phyloP scores from a whole-genome alignment of 495 filamentous ascomycete genomes.

The Pyrenopolyporus hunteri region DNA sequence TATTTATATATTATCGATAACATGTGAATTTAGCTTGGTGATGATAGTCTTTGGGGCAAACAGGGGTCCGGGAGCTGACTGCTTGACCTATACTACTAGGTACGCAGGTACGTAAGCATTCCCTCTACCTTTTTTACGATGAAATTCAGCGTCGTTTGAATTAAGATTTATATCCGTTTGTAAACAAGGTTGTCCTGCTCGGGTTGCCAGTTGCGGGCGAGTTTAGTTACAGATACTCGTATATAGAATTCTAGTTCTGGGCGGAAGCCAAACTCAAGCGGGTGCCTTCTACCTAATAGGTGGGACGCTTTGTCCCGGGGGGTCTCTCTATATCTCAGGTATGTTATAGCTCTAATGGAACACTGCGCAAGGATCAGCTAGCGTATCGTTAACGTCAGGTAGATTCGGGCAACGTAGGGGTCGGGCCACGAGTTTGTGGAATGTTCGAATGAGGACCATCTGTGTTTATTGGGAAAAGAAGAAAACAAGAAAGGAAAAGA shows the following conservation, averaged over 20 bases:
- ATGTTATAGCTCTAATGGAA: background rate
- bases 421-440: background rate
- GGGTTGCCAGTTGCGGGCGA: constrained; percentile 12
- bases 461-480: too few relatives aligned
- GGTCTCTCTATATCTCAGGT: too few relatives aligned
- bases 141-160: too few relatives aligned
- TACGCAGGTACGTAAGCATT: too few relatives aligned
- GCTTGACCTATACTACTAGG: too few relatives aligned
- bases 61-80: background rate
- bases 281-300: too few relatives aligned
- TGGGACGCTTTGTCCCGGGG: constrained; percentile 2
- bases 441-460: background rate
- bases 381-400: constrained; percentile 2
- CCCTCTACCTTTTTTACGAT: too few relatives aligned
- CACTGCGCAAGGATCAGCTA: background rate
- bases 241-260: too few relatives aligned
- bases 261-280: background rate
- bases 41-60: background rate
- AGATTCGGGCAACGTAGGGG: background rate
- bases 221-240: background rate
- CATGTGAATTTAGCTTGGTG: constrained; percentile 21
- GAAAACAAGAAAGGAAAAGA: too few relatives aligned
- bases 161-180: too few relatives aligned
- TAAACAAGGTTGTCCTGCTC: background rate
- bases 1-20: constrained; percentile 10